These are phyloP conservation scores for Chloris gayana DNA, from an alignment of 176 grass and related monocot genomes.

Conservation along the genomic window DNA sequence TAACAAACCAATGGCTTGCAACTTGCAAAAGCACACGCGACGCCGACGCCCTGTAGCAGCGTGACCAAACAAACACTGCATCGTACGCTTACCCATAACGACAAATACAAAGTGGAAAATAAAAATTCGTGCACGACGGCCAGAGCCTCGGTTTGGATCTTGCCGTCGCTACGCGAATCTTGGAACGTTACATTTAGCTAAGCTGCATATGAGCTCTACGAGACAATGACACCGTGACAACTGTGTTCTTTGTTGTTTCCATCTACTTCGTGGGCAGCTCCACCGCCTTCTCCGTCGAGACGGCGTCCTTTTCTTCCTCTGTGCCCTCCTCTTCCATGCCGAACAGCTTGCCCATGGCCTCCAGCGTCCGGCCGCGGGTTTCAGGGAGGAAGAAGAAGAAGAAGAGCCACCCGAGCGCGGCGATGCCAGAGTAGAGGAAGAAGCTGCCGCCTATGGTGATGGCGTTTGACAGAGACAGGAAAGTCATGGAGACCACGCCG, in stretches of 20 bases:
- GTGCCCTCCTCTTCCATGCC: conserved; percentile 34
- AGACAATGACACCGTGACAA: background rate
- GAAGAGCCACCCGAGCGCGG: conserved; percentile 45
- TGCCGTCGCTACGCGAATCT: background rate
- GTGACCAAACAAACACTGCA: background rate
- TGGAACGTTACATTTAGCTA: conserved; percentile 12
- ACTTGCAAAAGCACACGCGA: conserved; percentile 4
- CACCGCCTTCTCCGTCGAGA: conserved; percentile 15
- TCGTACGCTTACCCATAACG: background rate
- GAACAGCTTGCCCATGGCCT: conserved; percentile 63
- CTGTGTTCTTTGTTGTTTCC: background rate
- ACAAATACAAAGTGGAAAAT: background rate
- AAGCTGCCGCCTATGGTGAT: conserved; percentile 76
- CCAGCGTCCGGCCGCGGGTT: conserved; percentile 63
- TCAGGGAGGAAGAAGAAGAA: conserved; percentile 60
- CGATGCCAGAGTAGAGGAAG: conserved; percentile 58
- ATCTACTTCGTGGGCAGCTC: conserved; percentile 29
- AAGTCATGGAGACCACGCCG: conserved; percentile 68
- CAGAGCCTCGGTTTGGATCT: background rate
- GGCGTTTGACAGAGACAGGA: conserved; percentile 68
- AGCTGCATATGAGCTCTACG: background rate
- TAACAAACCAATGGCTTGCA: background rate
- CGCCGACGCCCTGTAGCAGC: background rate
- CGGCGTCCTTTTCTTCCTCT: background rate
- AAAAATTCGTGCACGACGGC: background rate